Evolutionary conservation across 352 stramenopile species (phyloP).

Genomic region (Phytophthora palmivora): DNA sequence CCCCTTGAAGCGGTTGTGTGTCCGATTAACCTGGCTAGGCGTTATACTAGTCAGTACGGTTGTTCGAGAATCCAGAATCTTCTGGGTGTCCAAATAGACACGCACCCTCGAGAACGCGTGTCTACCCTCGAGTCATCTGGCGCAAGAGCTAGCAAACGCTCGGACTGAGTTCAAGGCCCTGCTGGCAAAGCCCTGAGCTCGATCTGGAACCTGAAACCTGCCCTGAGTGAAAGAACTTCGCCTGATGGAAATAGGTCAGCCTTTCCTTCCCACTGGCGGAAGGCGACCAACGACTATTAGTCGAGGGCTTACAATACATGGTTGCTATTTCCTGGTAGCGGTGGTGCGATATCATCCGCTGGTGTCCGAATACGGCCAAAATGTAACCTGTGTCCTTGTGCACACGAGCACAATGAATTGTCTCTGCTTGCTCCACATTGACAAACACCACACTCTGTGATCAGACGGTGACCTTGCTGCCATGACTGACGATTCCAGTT

Average conservation of each 20-base stretch:
- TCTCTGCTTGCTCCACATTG: not conserved
- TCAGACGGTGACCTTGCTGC: constrained; percentile 5
- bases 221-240: constrained; percentile 1
- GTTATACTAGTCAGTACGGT: not conserved
- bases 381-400: too few species aligned
- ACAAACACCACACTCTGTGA: constrained; percentile 6
- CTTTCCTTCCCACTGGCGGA: too few species aligned
- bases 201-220: constrained; percentile 2
- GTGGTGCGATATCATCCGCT: too few species aligned
- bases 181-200: not conserved
- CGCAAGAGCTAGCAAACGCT: too few species aligned
- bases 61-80: constrained; percentile 20
- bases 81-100: constrained; percentile 19
- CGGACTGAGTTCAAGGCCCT: constrained; percentile 10
- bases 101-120: constrained; percentile 17
- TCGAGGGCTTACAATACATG: not conserved
- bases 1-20: too few species aligned
- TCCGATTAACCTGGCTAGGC: too few species aligned
- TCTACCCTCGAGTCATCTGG: constrained; percentile 15
- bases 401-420: too few species aligned
- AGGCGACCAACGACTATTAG: not conserved
- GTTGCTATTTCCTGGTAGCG: too few species aligned
- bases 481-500: too few species aligned
- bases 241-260: too few species aligned
- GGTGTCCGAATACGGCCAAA: too few species aligned